Base-by-base conservation (phyloP, 441 rosid genomes). In the Bruguiera hainesii region DNA sequence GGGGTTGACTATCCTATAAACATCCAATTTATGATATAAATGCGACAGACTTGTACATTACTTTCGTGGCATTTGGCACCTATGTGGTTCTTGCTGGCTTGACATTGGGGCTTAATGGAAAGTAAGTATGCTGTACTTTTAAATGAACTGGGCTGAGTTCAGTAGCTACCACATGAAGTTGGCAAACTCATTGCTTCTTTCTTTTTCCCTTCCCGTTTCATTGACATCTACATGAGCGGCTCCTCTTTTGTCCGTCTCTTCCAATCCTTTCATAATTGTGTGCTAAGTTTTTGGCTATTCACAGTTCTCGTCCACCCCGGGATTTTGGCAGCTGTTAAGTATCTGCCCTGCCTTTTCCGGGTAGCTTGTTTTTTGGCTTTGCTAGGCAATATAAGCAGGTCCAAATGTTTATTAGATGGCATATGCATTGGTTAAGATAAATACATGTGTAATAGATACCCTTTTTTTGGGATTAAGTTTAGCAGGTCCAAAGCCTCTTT, bases 31-130 rank as follows among this genome's bases (percentile, higher is more conserved):
- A 75, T 53, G 83, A 83, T 63, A 74, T 75, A 59, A 83, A 83
- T 73, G 87, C 87, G 49, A 85, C 85, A 0, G 85, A 83, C 60
- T 72, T 79, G 23, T 84, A 84, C 75, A 81, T 84, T 66, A 82
- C 81, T 4, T 80, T 71, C 53, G 80, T 80, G 85, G 84, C 84
- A 68, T 81, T 84, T 21, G 84, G 70, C 7, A 84, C 82, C 18
- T 78, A 78, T 65, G 52, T 79, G 52, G 80, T 81, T 63, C 83
- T 84, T 25, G 81, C 80, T n/a, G 84, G 84, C 70, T 50, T 84
- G 67, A 78, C 77, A 13, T 61, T 80, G 58, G 79, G 86, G 16
- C 73, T 80, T 18, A 58, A 67, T 0, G 84, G 79, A 53, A 83
- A 74, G 83, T 78, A 81, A 71, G 86, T 76, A 3, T 23, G 15